These are phyloP conservation scores for Cercospora zeina DNA, from an alignment of 2,329 filamentous ascomycete genomes.

Conservation along the genomic window DNA sequence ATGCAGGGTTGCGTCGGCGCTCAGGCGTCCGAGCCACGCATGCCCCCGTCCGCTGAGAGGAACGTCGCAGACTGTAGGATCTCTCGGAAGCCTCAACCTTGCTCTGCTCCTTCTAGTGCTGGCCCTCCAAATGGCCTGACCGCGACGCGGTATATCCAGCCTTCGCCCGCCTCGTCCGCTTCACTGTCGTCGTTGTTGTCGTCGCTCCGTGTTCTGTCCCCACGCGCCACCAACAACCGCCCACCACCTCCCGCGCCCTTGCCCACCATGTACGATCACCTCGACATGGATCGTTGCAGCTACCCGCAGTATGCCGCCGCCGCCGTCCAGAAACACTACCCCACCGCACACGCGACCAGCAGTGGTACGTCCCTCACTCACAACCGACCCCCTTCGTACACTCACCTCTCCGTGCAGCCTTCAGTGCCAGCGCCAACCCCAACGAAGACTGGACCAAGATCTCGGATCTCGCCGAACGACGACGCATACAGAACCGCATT, in stretches of 20 bases:
- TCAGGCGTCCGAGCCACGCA: constrained; percentile 20
- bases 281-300: constrained; percentile 50
- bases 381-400: neutral
- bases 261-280: constrained; percentile 33
- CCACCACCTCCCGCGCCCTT: constrained; percentile 22
- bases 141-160: constrained; percentile 29
- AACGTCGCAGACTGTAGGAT: constrained; percentile 20
- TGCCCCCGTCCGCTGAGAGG: constrained; percentile 15
- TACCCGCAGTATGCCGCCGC: constrained; percentile 43
- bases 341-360: constrained; percentile 74
- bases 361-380: constrained; percentile 54
- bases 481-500: constrained; percentile 95
- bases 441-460: constrained; percentile 99
- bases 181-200: too few relatives aligned
- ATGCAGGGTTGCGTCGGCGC: constrained; percentile 15
- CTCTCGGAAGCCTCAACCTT: constrained; percentile 20
- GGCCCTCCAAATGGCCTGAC: constrained; percentile 26
- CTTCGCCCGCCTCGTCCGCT: constrained; percentile 11
- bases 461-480: constrained; percentile 89
- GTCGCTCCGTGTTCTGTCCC: too few relatives aligned
- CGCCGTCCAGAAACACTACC: constrained; percentile 61
- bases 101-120: constrained; percentile 15
- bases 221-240: constrained; percentile 3
- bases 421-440: constrained; percentile 89
- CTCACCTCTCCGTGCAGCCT: constrained; percentile 49